phyloP scores from a whole-genome alignment of 257 asterid species.

The Solanum medicagineum region DNA sequence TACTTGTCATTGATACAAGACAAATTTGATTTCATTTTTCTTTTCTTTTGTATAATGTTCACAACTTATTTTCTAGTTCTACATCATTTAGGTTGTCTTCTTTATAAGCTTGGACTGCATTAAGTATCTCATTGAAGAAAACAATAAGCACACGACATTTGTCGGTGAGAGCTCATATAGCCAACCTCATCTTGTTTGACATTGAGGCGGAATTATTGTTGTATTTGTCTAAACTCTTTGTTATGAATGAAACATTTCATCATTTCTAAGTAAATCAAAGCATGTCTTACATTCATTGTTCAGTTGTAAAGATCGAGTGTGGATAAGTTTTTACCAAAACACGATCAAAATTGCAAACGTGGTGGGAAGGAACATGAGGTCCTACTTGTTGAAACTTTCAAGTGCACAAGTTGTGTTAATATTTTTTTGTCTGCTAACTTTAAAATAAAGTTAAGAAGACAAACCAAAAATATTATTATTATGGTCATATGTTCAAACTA shows the following conservation, averaged over 20 bases:
- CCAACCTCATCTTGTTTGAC: not conserved
- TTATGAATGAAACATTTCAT: not conserved
- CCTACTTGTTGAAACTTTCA: not conserved
- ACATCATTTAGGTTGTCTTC: not conserved
- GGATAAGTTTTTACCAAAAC: not conserved
- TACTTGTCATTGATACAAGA: not conserved
- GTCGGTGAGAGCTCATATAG: not conserved
- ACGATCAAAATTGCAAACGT: not conserved
- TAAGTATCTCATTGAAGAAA: not conserved
- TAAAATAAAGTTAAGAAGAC: not conserved
- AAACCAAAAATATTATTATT: not conserved
- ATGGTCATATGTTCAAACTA: not conserved
- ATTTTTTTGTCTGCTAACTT: not conserved
- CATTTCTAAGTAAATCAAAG: not conserved
- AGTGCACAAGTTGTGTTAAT: not conserved
- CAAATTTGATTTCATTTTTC: slow-evolving; percentile 1
- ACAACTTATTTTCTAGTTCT: not conserved
- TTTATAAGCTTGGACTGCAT: not conserved
- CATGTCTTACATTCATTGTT: not conserved
- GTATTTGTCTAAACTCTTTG: not conserved
- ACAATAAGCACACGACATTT: not conserved
- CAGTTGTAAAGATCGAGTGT: not conserved
- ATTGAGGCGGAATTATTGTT: not conserved
- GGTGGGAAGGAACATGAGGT: not conserved
- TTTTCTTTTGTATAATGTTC: not conserved